Percentiles rank a stretch among this genome's conserved stretches.
phyloP scores from a whole-genome alignment of 139 green algal genomes.

The Yamagishiella unicocca region DNA sequence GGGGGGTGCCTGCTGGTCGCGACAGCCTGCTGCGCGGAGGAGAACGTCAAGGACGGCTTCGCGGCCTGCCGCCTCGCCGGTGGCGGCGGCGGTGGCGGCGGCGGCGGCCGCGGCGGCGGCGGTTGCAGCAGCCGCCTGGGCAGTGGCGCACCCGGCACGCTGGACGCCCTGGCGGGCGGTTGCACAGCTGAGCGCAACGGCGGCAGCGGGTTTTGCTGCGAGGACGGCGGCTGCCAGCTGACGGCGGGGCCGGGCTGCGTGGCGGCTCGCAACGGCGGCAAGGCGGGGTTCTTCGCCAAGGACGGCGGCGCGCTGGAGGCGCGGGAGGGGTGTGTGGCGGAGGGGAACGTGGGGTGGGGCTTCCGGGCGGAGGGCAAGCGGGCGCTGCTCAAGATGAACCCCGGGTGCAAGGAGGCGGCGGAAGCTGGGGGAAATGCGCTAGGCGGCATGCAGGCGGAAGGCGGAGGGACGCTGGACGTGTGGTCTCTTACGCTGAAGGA shows the following conservation, averaged over 20 bases:
- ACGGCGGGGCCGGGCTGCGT: not conserved
- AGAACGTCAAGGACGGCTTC: not conserved
- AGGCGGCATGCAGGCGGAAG: not conserved
- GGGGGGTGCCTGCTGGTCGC: not conserved
- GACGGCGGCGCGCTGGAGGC: not conserved
- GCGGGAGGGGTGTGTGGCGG: not conserved
- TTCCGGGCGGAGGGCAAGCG: not conserved
- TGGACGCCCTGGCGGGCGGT: not conserved
- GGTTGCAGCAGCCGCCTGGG: not conserved
- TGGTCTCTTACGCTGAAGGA: too few species aligned
- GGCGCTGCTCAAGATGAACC: not conserved
- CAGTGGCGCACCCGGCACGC: not conserved
- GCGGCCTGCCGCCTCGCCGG: not conserved
- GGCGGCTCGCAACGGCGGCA: not conserved
- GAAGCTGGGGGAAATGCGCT: not conserved
- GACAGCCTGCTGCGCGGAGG: not conserved
- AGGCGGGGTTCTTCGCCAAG: not conserved
- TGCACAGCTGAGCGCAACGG: not conserved
- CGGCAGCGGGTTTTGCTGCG: not conserved
- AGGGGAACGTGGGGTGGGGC: not conserved
- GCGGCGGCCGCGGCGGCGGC: not conserved
- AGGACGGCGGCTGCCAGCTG: slow-evolving; percentile 2
- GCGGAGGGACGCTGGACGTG: not conserved
- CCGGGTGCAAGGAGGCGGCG: slow-evolving; percentile 16
- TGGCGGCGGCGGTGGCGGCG: not conserved